A percentile compares a stretch with the other conserved stretches of the same genome.
These are phyloP conservation scores for Acmispon strigosus DNA, from an alignment of 306 rosid genomes.

Conservation along the genomic window DNA sequence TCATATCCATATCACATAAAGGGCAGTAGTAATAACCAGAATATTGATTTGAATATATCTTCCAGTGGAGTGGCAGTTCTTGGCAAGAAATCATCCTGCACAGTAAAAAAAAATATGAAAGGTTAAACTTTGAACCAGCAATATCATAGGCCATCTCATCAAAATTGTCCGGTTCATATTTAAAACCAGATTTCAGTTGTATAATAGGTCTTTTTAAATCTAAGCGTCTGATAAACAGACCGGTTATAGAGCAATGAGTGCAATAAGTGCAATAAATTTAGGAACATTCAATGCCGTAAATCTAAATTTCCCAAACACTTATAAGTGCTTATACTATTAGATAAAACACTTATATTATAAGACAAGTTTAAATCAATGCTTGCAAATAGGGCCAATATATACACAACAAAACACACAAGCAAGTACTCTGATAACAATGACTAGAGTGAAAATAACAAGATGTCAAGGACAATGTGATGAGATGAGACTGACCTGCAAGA, in stretches of 20 bases:
- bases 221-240: too few species aligned
- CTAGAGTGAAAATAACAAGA: background rate
- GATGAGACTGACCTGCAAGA: slow-evolving; percentile 52
- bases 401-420: background rate
- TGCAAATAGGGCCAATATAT: too few species aligned
- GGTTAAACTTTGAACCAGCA: background rate
- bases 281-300: too few species aligned
- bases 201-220: too few species aligned
- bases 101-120: background rate
- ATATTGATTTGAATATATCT: slow-evolving; percentile 84
- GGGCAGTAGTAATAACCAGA: slow-evolving; percentile 54
- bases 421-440: background rate
- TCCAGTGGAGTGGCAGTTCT: slow-evolving; percentile 93
- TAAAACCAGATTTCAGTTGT: too few species aligned
- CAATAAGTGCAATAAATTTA: too few species aligned
- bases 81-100: slow-evolving; percentile 94
- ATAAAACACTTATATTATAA: too few species aligned
- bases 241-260: too few species aligned
- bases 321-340: too few species aligned
- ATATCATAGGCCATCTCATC: background rate
- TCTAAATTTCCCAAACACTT: too few species aligned
- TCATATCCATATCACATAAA: slow-evolving; percentile 4
- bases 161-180: too few species aligned
- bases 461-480: background rate
- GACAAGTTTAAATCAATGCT: too few species aligned